Base-by-base conservation (phyloP, 768 basidiomycete genomes). In the Paxillus ammoniavirescens region DNA sequence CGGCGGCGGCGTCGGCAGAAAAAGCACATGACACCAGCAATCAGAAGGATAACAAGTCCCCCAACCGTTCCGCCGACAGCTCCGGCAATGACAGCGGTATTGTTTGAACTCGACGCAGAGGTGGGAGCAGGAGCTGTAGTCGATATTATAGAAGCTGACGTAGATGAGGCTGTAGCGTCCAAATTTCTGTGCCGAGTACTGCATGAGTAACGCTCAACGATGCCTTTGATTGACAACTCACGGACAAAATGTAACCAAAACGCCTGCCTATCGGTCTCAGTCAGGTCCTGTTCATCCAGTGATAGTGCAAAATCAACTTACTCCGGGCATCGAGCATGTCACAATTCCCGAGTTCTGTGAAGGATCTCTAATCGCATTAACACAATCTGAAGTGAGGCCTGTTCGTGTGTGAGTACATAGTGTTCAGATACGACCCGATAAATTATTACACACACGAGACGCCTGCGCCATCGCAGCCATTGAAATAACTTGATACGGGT, bases 181-280 rank as follows among this genome's bases (percentile, higher is more conserved):
- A 50, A 28, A 17, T 50, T 42, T 23, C 49, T 49, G n/a, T 10
- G 21, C n/a, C 30, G 5, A 30, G 15, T 17, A 35, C 23, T 15
- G 21, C 38, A 47, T 47, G 12, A 47, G n/a, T 14, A 21, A 33
- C 15, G 21, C 15, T 17, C 44, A 33, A 13, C 12, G 15, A 45
- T 3, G 43, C 17, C n/a, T 28, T 17, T 10, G 13, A n/a, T 28
- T 15, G n/a, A 17, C 9, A 38, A 49, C 49, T 50, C 40, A 50
- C 49, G 49, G 49, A 17, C 49, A 50, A 50, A 50, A 50, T 13
- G 49, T 50, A 8, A 50, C 49, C 23, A 50, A 28, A 26, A 50
- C 15, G 37, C 49, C 30, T 1, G 49, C 49, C 49, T 50, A 10
- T n/a, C 12, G 15, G 10, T 42, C 18, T 30, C 26, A 10, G 12